A percentile compares a stretch with the other conserved stretches of the same genome.
phyloP scores from a whole-genome alignment of 2,329 filamentous ascomycete genomes.

The Scortechinia acanthostroma region DNA sequence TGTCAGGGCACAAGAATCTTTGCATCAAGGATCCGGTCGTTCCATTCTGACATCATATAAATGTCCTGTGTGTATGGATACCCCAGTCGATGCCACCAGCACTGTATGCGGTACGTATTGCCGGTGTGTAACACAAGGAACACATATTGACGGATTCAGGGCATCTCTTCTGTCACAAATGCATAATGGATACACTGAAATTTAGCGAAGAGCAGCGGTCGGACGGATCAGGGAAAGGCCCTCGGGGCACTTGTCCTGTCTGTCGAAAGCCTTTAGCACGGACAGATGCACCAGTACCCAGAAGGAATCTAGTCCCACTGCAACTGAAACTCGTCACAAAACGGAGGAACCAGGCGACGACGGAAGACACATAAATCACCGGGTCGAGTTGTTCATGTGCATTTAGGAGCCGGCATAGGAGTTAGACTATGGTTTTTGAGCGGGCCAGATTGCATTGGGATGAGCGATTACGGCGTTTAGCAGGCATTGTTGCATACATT shows the following conservation, averaged over 20 bases:
- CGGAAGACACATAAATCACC: too few relatives aligned
- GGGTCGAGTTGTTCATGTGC: too few relatives aligned
- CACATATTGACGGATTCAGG: constrained; percentile 24
- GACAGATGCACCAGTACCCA: constrained; percentile 20
- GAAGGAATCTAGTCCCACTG: constrained; percentile 24
- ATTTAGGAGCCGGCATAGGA: too few relatives aligned
- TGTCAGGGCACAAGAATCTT: constrained; percentile 31
- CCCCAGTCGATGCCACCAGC: constrained; percentile 46
- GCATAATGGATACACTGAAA: constrained; percentile 50
- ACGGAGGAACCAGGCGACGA: too few relatives aligned
- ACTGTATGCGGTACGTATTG: constrained; percentile 46
- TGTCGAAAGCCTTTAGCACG: constrained; percentile 28
- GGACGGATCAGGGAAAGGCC: constrained; percentile 15
- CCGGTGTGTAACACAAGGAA: constrained; percentile 1
- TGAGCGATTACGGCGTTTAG: too few relatives aligned
- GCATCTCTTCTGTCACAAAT: constrained; percentile 58
- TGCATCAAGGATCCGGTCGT: constrained; percentile 21
- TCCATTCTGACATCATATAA: constrained; percentile 36
- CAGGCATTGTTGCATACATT: too few relatives aligned
- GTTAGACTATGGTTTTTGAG: too few relatives aligned
- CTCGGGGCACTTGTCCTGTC: constrained; percentile 29
- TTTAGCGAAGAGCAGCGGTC: constrained; percentile 38
- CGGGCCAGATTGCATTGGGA: too few relatives aligned
- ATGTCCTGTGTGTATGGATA: constrained; percentile 60
- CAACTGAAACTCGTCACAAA: constrained; percentile 20